Conservation (phyloP, 78 protist genomes). For the Tieghemostelium lacteum region DNA sequence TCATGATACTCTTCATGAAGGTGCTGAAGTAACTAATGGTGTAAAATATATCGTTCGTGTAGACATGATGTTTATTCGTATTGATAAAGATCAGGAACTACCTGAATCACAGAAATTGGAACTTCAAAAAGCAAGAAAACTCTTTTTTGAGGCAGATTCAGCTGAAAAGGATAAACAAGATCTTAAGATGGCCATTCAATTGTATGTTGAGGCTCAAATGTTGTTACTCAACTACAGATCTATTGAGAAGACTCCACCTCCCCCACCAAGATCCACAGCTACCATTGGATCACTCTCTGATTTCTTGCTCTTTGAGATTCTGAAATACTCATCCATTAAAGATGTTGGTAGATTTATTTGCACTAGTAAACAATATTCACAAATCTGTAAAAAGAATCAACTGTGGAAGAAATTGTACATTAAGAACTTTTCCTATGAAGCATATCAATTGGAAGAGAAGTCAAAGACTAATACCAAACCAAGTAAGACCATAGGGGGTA, state of each 20-base stretch:
- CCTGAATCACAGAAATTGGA: background rate
- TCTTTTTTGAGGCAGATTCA: slow-evolving; percentile 49
- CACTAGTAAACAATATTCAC: slow-evolving; percentile 8
- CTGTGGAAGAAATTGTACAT: slow-evolving; percentile 32
- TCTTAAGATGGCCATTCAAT: slow-evolving; percentile 13
- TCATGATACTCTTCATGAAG: slow-evolving; percentile 75
- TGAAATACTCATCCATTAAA: background rate
- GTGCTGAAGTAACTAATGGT: slow-evolving; percentile 27
- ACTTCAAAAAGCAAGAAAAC: background rate
- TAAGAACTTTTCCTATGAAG: slow-evolving; percentile 4
- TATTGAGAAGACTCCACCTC: background rate
- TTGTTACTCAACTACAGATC: slow-evolving; percentile 22
- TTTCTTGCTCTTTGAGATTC: background rate
- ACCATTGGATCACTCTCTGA: slow-evolving; percentile 6
- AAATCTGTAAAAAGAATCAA: slow-evolving; percentile 4
- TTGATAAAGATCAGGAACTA: background rate
- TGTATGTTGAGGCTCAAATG: slow-evolving; percentile 57
- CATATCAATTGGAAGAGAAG: slow-evolving; percentile 17
- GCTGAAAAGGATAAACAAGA: slow-evolving; percentile 45
- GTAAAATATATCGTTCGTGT: slow-evolving; percentile 60
- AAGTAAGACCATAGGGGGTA: too few relatives aligned
- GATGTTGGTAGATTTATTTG: background rate
- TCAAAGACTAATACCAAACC: background rate
- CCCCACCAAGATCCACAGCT: background rate
- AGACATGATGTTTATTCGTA: slow-evolving; percentile 82